phyloP scores from a whole-genome alignment of 176 grass and related monocot species.

The Carex parvula region DNA sequence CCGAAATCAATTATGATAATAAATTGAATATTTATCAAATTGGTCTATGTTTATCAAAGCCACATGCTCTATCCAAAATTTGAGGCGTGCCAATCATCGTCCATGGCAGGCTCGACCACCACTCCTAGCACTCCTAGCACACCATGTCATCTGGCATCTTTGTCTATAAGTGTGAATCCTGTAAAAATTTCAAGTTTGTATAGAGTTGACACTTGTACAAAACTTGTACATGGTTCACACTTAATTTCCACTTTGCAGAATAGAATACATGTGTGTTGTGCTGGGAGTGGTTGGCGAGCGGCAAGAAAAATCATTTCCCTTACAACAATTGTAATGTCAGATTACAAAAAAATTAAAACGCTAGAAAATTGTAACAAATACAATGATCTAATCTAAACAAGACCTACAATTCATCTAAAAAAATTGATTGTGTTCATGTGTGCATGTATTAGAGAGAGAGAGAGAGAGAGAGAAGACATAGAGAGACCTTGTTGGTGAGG shows the following conservation, averaged over 20 bases:
- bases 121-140: too few relatives aligned
- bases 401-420: not conserved
- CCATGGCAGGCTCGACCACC: not conserved
- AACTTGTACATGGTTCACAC: not conserved
- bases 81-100: not conserved
- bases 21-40: slow-evolving; percentile 10
- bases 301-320: not conserved
- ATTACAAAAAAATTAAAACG: not conserved
- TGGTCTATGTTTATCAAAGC: not conserved
- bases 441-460: not conserved
- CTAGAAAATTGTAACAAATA: not conserved
- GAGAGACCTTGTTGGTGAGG: not conserved
- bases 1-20: not conserved
- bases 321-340: not conserved
- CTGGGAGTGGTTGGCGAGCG: not conserved
- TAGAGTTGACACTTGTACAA: not conserved
- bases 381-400: not conserved
- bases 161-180: not conserved
- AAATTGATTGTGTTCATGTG: not conserved
- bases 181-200: not conserved
- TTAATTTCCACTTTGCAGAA: not conserved
- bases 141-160: not conserved
- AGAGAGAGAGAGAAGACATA: not conserved
- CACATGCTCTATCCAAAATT: not conserved
- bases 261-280: not conserved